Conservation (phyloP, 1,139 yeast genomes). For the Taphrina sp. region DNA sequence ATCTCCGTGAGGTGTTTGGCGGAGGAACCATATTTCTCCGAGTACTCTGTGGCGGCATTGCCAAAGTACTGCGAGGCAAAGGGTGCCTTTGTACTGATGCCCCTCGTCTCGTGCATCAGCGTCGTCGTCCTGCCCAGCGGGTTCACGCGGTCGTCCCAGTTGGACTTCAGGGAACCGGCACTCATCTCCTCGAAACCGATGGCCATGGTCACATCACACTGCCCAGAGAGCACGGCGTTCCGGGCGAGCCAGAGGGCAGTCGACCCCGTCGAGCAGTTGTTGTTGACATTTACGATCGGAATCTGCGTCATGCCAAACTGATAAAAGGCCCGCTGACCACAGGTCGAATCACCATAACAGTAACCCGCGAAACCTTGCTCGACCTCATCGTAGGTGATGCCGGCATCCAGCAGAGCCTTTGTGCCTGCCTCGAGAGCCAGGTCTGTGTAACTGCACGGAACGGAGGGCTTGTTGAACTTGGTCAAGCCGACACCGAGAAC, state of each 20-base stretch:
- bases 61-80: slow-evolving; percentile 43
- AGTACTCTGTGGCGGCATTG: slow-evolving; percentile 42
- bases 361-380: slow-evolving; percentile 42
- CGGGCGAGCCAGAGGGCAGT: slow-evolving; percentile 42
- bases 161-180: slow-evolving; percentile 41
- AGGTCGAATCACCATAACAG: slow-evolving; percentile 43
- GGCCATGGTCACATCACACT: slow-evolving; percentile 41
- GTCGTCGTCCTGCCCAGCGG: slow-evolving; percentile 40
- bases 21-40: slow-evolving; percentile 39
- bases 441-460: slow-evolving; percentile 41
- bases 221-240: slow-evolving; percentile 40
- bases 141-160: slow-evolving; percentile 40
- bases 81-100: slow-evolving; percentile 38
- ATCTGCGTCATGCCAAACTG: slow-evolving; percentile 44
- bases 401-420: slow-evolving; percentile 43
- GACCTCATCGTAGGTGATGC: slow-evolving; percentile 42
- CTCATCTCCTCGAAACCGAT: slow-evolving; percentile 44
- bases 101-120: slow-evolving; percentile 39
- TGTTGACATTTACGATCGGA: slow-evolving; percentile 43
- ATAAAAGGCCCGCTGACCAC: slow-evolving; percentile 43
- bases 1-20: slow-evolving; percentile 41
- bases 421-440: slow-evolving; percentile 43
- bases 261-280: slow-evolving; percentile 44
- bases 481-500: slow-evolving; percentile 44
- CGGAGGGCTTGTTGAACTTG: slow-evolving; percentile 42